Conservation (phyloP, 2,329 filamentous ascomycete genomes). For the Passalora sequoiae region DNA sequence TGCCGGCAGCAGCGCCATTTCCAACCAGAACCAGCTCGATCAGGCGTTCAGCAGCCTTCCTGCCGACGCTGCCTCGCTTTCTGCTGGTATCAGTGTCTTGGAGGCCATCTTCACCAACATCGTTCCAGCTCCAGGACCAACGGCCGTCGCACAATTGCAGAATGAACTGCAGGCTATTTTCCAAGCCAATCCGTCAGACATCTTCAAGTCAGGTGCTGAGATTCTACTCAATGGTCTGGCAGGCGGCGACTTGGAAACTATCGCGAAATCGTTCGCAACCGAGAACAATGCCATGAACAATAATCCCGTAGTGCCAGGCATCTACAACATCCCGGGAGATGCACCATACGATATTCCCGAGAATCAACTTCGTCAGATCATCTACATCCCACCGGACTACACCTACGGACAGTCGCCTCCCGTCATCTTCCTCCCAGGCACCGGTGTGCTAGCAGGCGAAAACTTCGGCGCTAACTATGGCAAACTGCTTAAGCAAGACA, state of each 20-base stretch:
- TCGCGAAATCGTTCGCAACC: conserved; percentile 16
- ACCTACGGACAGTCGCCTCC: conserved; percentile 43
- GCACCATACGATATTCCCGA: conserved; percentile 48
- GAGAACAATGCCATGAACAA: conserved; percentile 26
- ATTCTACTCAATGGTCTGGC: conserved; percentile 22
- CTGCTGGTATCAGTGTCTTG: conserved; percentile 14
- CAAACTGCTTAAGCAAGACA: conserved; percentile 42
- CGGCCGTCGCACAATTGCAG: conserved; percentile 17
- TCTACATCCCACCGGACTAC: conserved; percentile 49
- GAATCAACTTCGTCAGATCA: conserved; percentile 44
- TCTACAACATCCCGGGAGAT: conserved; percentile 40
- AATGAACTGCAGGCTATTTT: conserved; percentile 16
- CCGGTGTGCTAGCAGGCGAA: conserved; percentile 44
- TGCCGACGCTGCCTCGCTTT: conserved; percentile 13
- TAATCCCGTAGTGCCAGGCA: conserved; percentile 21
- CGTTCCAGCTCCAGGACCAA: conserved; percentile 22
- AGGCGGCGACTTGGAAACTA: conserved; percentile 17
- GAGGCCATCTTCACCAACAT: conserved; percentile 23
- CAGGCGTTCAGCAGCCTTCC: conserved; percentile 14
- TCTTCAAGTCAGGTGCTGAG: conserved; percentile 19
- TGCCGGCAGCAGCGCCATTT: conserved; percentile 12
- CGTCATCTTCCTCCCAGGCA: conserved; percentile 51
- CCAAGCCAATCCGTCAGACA: conserved; percentile 19
- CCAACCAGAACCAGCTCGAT: conserved; percentile 17
- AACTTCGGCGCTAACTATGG: conserved; percentile 46